These are phyloP conservation scores for Chrysopogon serrulatus DNA, from an alignment of 176 grass and related monocot genomes.

Conservation along the genomic window DNA sequence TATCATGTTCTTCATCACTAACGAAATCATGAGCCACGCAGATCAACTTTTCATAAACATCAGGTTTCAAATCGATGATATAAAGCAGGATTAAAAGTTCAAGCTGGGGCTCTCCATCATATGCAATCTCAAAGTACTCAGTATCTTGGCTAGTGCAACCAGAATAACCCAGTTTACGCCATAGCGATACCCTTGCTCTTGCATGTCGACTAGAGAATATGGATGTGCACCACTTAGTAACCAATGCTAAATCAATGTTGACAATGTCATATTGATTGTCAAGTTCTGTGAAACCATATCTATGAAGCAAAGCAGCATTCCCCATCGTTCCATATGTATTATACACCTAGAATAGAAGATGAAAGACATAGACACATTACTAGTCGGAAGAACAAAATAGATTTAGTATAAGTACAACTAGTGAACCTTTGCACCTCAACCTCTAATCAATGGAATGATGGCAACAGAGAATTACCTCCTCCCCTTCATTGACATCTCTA, in stretches of 20 bases:
- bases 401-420: not conserved
- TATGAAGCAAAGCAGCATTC: conserved; percentile 91
- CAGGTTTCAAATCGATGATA: conserved; percentile 50
- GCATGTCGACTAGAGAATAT: conserved; percentile 45
- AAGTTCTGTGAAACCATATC: conserved; percentile 91
- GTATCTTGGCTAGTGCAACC: conserved; percentile 59
- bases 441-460: conserved; percentile 23
- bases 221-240: conserved; percentile 66
- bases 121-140: conserved; percentile 95
- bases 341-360: conserved; percentile 56
- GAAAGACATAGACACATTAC: not conserved
- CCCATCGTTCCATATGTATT: conserved; percentile 90
- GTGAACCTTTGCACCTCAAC: not conserved
- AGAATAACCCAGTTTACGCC: conserved; percentile 72
- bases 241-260: conserved; percentile 72
- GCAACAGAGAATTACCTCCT: conserved; percentile 54
- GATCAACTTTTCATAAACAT: conserved; percentile 62
- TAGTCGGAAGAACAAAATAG: not conserved
- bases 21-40: conserved; percentile 29
- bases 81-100: conserved; percentile 78
- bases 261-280: conserved; percentile 81
- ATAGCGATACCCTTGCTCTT: conserved; percentile 62
- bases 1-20: conserved; percentile 34
- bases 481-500: conserved; percentile 57
- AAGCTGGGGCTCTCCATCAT: conserved; percentile 69